Base-by-base conservation (phyloP, 1,284 basidiomycete genomes). In the Cutaneotrichosporon sp. region DNA sequence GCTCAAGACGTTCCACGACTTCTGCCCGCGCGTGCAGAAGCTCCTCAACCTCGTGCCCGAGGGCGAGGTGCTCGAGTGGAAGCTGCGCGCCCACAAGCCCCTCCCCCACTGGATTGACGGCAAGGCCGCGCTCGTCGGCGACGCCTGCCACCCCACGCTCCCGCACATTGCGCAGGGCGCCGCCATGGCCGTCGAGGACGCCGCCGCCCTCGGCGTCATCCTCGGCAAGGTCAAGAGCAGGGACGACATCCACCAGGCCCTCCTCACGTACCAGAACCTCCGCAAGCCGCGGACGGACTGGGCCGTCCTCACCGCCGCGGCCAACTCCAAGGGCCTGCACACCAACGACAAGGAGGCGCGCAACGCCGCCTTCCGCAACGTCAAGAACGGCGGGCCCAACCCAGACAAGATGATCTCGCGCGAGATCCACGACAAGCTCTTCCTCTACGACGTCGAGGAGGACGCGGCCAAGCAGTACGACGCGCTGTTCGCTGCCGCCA, bases 401-500 rank as follows among this genome's bases (percentile, higher is more conserved):
- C 71, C 69, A 4, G 72, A 89, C 65, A 89, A 90, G 72, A 66
- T 66, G 64, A 60, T 66, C 58, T 60, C 58, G 27, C 58, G 69
- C 45, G 68, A 68, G 10, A 53, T 64, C 22, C 71, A 73, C 59
- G 65, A 67, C 50, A 68, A 53, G n/a, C 57, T 73, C 49, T 73
- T 70, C 60, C 52, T 53, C 22, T 64, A 67, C 55, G 71, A 73
- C 65, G 57, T 69, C 6, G 61, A 59, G 11, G 62, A 66, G 55
- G 71, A 71, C 53, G 60, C 71, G 3, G 68, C 64, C 29, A 58
- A 68, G 52, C 45, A 57, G 55, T 71, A 65, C 55, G 69, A 69
- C 55, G 59, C 58, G 42, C 55, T 62, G 13, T 56, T 62, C 22
- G 33, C 42, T n/a, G n/a, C 53, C 34, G 47, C 34, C 22, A 14